These are phyloP conservation scores for Trichoderma gamsii DNA, from an alignment of 495 filamentous ascomycete genomes.

Conservation along the genomic window DNA sequence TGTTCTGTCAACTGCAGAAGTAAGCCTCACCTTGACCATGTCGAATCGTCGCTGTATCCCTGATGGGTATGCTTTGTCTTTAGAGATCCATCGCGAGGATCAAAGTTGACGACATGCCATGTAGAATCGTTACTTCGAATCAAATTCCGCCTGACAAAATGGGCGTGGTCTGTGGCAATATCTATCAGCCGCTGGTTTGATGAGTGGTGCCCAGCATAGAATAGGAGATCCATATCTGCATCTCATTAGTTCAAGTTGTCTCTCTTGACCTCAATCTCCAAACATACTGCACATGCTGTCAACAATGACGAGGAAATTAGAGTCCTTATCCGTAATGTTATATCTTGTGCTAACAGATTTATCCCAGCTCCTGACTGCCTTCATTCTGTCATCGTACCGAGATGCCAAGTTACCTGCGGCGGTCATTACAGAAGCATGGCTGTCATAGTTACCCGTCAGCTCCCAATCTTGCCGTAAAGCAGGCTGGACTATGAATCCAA, in stretches of 20 bases:
- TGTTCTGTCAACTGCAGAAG: not conserved
- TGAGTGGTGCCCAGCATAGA: conserved; percentile 33
- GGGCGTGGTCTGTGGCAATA: conserved; percentile 38
- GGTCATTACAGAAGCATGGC: conserved; percentile 28
- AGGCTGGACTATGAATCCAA: conserved; percentile 41
- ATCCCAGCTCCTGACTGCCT: conserved; percentile 38
- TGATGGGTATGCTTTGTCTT: conserved; percentile 35
- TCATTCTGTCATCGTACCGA: conserved; percentile 30
- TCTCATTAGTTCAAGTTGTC: not conserved
- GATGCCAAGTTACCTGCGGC: conserved; percentile 35
- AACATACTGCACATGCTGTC: conserved; percentile 40
- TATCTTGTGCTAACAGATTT: conserved; percentile 28
- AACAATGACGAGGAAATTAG: conserved; percentile 39
- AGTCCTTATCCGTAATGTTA: conserved; percentile 21
- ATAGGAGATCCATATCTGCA: conserved; percentile 36
- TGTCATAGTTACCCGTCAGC: conserved; percentile 29
- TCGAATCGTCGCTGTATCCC: conserved; percentile 36
- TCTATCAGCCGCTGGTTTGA: conserved; percentile 18
- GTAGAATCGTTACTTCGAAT: conserved; percentile 22
- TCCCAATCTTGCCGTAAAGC: conserved; percentile 36
- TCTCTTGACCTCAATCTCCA: not conserved
- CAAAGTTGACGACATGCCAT: conserved; percentile 39
- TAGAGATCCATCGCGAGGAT: conserved; percentile 27
- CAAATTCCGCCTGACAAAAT: conserved; percentile 28
- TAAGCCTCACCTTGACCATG: conserved; percentile 29